phyloP scores from a whole-genome alignment of 805 yeast species.

The Candida stauntonica region DNA sequence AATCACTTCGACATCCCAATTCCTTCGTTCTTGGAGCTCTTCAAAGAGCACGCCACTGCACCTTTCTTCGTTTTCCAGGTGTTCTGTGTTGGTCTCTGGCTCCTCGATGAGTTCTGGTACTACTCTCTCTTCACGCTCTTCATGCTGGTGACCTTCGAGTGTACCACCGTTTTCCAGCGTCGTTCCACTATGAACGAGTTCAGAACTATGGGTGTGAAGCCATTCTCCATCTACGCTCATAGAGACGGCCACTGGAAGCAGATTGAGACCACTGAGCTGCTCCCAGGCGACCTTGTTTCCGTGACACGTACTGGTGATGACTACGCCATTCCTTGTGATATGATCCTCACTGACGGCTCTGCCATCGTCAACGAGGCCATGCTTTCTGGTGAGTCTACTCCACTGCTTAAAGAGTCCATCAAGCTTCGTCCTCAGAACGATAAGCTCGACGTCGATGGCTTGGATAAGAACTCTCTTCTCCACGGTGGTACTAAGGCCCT shows the following conservation, averaged over 20 bases:
- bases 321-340: slow-evolving; percentile 90
- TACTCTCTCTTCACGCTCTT: slow-evolving; percentile 85
- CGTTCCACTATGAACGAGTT: slow-evolving; percentile 92
- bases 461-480: slow-evolving; percentile 82
- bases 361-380: slow-evolving; percentile 98
- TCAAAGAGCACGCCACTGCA: slow-evolving; percentile 96
- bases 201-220: slow-evolving; percentile 95
- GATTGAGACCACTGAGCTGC: slow-evolving; percentile 64
- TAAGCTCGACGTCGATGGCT: slow-evolving; percentile 64
- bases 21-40: slow-evolving; percentile 85
- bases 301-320: slow-evolving; percentile 86
- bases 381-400: slow-evolving; percentile 98
- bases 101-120: slow-evolving; percentile 96
- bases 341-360: slow-evolving; percentile 80
- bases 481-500: slow-evolving; percentile 97
- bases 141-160: slow-evolving; percentile 91
- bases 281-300: slow-evolving; percentile 91
- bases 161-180: slow-evolving; percentile 92
- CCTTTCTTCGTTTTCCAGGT: slow-evolving; percentile 97
- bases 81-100: slow-evolving; percentile 93
- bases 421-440: slow-evolving; percentile 75
- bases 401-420: slow-evolving; percentile 87
- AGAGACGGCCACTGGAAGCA: slow-evolving; percentile 69
- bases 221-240: slow-evolving; percentile 70
- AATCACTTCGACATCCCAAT: slow-evolving; percentile 93